Base-by-base conservation (phyloP, 108 stramenopile species). In the Nannochloropsis gaditana region DNA sequence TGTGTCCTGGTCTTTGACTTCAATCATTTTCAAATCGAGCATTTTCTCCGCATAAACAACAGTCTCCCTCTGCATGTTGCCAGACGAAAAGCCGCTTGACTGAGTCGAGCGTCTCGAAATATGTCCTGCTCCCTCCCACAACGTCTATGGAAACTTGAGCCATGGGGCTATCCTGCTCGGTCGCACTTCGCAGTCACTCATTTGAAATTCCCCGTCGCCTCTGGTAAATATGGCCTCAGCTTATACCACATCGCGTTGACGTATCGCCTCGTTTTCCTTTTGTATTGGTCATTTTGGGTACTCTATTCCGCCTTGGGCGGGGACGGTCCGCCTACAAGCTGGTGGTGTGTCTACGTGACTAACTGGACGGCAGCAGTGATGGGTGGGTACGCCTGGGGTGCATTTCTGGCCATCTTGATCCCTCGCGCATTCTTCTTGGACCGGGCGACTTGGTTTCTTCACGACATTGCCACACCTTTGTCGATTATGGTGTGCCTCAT, bases 281-380 rank as follows among this genome's bases (percentile, higher is more conserved):
- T 73, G 59, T 73, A 73, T 8, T 73, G 59, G 59, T n/a, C 59
- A 6, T 73, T 73, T 73, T 73, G 59, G 59, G 8, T 73, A n/a
- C n/a, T 73, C 19, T 73, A 73, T 6, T 73, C 59, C 59, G 15
- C 59, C 59, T 3, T 73, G 8, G 59, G 59, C 59, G 59, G 59
- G 15, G 59, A 73, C 6, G 59, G 59, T 73, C 59, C 59, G 19
- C 59, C 59, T n/a, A 73, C 59, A n/a, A n/a, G 59, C 19, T 73
- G 59, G 59, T 73, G 59, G 59, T 73, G 59, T n/a, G 59, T 73
- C 19, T 73, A 73, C 59, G 59, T 73, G 19, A 73, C 59, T 2
- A n/a, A 73, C 59, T 73, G 59, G 59, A 73, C 19, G 19, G 59
- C 59, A n/a, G 59, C 59, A n/a, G 15, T 73, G n/a, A 73, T 73